Percentiles rank a stretch among this genome's conserved stretches.
phyloP scores from a whole-genome alignment of 371 early-diverging fungal species.

The Rhizopus delemar region DNA sequence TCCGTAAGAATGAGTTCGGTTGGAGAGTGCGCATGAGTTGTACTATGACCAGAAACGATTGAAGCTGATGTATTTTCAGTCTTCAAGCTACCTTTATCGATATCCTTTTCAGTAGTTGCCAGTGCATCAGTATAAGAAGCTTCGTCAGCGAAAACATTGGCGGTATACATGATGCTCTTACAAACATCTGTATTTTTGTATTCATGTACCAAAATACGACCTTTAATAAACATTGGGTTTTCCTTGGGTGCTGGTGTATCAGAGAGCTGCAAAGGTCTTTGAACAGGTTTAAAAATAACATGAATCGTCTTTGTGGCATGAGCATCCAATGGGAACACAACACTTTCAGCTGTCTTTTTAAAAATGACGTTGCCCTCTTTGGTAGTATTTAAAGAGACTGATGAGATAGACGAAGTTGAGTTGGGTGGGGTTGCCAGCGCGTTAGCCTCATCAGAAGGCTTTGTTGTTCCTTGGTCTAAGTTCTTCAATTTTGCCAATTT shows the following conservation, averaged over 20 bases:
- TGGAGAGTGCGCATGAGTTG: not conserved
- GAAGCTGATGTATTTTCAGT: not conserved
- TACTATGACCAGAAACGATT: not conserved
- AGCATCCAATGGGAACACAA: constrained; percentile 75
- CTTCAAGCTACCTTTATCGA: not conserved
- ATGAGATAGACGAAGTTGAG: not conserved
- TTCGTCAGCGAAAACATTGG: constrained; percentile 50
- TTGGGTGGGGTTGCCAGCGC: constrained; percentile 21
- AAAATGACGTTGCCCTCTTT: constrained; percentile 48
- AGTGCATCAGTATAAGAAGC: constrained; percentile 39
- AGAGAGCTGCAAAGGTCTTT: constrained; percentile 31
- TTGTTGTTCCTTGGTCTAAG: constrained; percentile 27
- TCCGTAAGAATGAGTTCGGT: not conserved
- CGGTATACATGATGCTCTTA: constrained; percentile 69
- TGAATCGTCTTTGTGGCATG: constrained; percentile 71
- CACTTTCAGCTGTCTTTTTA: constrained; percentile 70
- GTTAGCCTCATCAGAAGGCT: not conserved
- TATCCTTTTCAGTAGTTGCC: constrained; percentile 19
- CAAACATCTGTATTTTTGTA: constrained; percentile 89
- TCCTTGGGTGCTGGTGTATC: not conserved
- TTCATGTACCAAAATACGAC: constrained; percentile 81
- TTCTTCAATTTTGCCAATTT: constrained; percentile 67
- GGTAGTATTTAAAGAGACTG: not conserved
- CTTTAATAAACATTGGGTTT: constrained; percentile 32
- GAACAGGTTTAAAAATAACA: constrained; percentile 57